These are phyloP conservation scores for Lecanosticta acicola DNA, from an alignment of 2,329 filamentous ascomycete species.

Conservation along the genomic window DNA sequence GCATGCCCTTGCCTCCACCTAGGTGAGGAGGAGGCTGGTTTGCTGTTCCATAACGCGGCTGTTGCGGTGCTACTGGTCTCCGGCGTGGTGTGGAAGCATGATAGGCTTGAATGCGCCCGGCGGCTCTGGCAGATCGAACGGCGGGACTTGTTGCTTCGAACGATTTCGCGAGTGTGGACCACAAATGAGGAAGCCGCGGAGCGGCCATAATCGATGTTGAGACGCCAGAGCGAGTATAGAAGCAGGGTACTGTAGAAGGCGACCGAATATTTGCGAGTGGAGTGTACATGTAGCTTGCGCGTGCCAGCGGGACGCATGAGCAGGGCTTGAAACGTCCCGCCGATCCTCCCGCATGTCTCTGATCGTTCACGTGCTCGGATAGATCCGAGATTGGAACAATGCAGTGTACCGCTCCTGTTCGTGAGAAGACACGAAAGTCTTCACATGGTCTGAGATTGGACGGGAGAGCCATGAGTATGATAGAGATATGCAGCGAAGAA, in stretches of 20 bases:
- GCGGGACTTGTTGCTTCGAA: slow-evolving; percentile 21
- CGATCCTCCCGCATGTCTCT: no score
- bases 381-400: not conserved
- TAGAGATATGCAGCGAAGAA: no score
- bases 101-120: slow-evolving; percentile 27
- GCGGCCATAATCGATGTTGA: slow-evolving; percentile 33
- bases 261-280: not conserved
- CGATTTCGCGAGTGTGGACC: slow-evolving; percentile 41
- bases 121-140: slow-evolving; percentile 22
- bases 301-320: not conserved
- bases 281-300: not conserved
- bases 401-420: no score
- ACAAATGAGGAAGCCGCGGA: slow-evolving; percentile 44
- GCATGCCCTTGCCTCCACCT: slow-evolving; percentile 22
- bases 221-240: not conserved
- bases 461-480: no score
- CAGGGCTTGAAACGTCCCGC: not conserved
- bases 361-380: not conserved
- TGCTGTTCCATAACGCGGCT: slow-evolving; percentile 42
- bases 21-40: slow-evolving; percentile 42
- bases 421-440: no score
- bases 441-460: no score
- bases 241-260: not conserved
- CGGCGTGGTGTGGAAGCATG: slow-evolving; percentile 31
- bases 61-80: slow-evolving; percentile 29